Percentiles rank a stretch among this genome's conserved stretches.
These are phyloP conservation scores for Neurospora sp. DNA, from an alignment of 495 filamentous ascomycete genomes.

Conservation along the genomic window DNA sequence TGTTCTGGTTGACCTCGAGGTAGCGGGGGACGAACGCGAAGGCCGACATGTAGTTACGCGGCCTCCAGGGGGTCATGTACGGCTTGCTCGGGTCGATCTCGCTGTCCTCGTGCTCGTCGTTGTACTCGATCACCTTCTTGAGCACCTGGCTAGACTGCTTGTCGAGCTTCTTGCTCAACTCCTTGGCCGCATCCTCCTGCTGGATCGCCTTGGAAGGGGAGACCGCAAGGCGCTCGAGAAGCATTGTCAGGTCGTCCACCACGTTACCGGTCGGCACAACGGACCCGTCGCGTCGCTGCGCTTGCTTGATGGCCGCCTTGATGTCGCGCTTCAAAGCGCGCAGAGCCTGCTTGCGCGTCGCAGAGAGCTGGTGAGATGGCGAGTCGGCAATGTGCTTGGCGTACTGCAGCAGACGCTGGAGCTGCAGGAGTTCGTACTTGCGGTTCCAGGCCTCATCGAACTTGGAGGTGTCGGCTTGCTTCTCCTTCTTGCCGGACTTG, in stretches of 20 bases:
- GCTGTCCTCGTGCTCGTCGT: slow-evolving; percentile 52
- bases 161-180: neutral
- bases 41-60: slow-evolving; percentile 75
- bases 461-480: slow-evolving; percentile 17
- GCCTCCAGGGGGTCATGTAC: slow-evolving; percentile 84
- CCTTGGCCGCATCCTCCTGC: neutral
- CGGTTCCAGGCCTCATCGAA: neutral
- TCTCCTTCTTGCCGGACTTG: slow-evolving; percentile 5
- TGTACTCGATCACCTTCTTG: slow-evolving; percentile 19
- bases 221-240: slow-evolving; percentile 13
- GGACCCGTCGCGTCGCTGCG: slow-evolving; percentile 4
- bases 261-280: slow-evolving; percentile 8
- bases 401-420: slow-evolving; percentile 2
- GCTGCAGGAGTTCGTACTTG: neutral
- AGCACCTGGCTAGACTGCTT: slow-evolving; percentile 1
- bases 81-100: slow-evolving; percentile 57
- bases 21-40: slow-evolving; percentile 95
- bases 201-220: neutral
- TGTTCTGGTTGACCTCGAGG: slow-evolving; percentile 92
- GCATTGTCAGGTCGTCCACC: slow-evolving; percentile 17
- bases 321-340: slow-evolving; percentile 23
- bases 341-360: slow-evolving; percentile 25
- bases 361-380: slow-evolving; percentile 9
- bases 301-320: slow-evolving; percentile 17
- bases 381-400: slow-evolving; percentile 19